Evolutionary conservation across 2,329 filamentous ascomycete species (phyloP), one percentile per base, ranked within the genome.

Genomic region (Cyphellophora attinorum): DNA sequence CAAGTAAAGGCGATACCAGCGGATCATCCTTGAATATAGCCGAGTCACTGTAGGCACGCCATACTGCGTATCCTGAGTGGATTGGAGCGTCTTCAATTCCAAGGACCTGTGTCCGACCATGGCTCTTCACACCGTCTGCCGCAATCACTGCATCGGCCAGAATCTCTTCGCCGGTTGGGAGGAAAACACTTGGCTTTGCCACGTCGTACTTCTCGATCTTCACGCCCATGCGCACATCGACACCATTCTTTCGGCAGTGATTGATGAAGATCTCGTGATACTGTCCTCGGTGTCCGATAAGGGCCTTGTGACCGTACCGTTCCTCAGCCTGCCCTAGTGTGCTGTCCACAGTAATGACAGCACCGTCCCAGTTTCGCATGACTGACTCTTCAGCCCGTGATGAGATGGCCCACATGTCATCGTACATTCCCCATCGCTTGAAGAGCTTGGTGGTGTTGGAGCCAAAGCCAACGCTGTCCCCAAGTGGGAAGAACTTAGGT

Each of bases 401-500:
- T 14, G 37, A 39, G 12, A 36, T 19, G 5, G 14, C 19, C 37
- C 29, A 40, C 25, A 56, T 46, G 31, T 52, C 45, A 27, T 52
- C 49, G 14, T 45, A 37, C 5, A 52, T 39, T 12, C 59, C 58
- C 45, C 45, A 47, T 21, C 33, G 39, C 52, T 58, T 33, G 35
- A 48, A 47, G 17, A 48, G 38, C 15, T 37, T 35, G 12, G 40
- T 33, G 10, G 41, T 36, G 23, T 48, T 48, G 8, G 45, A 39
- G 8, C 51, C 47, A 18, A 53, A 46, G 6, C 48, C 50, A 40
- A 70, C 66, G 31, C 68, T 65, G 42, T 68, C 64, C 4, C 65
- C 66, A 4, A 67, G 54, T 3, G 58, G 54, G 37, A 61, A 58
- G 18, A 65, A 56, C 39, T 56, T 57, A 2, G 59, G 52, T 34